These are phyloP conservation scores for Inga laurina DNA, from an alignment of 306 rosid genomes.

Conservation along the genomic window DNA sequence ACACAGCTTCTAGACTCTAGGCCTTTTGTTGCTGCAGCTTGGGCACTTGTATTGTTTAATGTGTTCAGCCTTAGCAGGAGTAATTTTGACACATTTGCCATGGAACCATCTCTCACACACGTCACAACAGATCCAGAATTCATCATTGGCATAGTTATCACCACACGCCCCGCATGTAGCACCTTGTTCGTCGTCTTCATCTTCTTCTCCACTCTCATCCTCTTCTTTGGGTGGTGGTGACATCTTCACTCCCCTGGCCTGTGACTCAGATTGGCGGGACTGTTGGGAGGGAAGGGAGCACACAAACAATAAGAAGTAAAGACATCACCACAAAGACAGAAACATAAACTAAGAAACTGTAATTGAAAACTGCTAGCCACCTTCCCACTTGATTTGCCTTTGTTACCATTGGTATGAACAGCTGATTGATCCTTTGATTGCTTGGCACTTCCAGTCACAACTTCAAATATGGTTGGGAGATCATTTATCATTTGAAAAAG, in stretches of 20 bases:
- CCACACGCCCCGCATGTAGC: conserved; percentile 93
- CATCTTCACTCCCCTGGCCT: conserved; percentile 81
- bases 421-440: conserved; percentile 62
- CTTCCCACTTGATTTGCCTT: conserved; percentile 82
- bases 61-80: conserved; percentile 95
- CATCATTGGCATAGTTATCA: conserved; percentile 79
- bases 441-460: conserved; percentile 78
- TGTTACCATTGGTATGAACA: conserved; percentile 79
- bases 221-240: conserved; percentile 91
- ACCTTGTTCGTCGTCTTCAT: conserved; percentile 90
- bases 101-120: conserved; percentile 92
- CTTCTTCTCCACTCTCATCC: conserved; percentile 95
- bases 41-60: conserved; percentile 97
- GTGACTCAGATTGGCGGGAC: conserved; percentile 80
- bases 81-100: conserved; percentile 89
- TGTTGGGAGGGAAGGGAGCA: conserved; percentile 36
- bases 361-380: conserved; percentile 37
- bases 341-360: conserved; percentile 13
- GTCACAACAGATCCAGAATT: conserved; percentile 94
- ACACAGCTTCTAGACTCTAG: conserved; percentile 60
- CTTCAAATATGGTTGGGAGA: conserved; percentile 93
- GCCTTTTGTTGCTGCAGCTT: conserved; percentile 86
- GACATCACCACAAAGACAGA: neutral
- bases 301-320: conserved; percentile 26
- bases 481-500: conserved; percentile 98